A percentile compares a stretch with the other conserved stretches of the same genome.
These are phyloP conservation scores for Arabidopsis hybrid DNA, from an alignment of 441 rosid genomes.

Conservation along the genomic window DNA sequence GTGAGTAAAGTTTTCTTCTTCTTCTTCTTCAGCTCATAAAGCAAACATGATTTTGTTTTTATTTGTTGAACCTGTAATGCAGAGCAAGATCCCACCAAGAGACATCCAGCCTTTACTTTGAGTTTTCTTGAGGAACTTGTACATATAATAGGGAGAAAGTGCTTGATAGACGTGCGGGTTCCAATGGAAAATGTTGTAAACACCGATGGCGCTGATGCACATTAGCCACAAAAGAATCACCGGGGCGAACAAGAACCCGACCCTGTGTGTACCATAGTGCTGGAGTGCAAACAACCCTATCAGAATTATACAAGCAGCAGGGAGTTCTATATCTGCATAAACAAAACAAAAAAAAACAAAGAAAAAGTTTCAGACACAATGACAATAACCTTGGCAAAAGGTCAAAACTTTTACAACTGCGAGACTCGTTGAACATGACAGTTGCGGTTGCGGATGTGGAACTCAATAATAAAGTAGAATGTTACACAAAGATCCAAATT, in stretches of 20 bases:
- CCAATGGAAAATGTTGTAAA: slow-evolving; percentile 85
- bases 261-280: slow-evolving; percentile 93
- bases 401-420: slow-evolving; percentile 12
- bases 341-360: slow-evolving; percentile 12
- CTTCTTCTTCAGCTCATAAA: not conserved
- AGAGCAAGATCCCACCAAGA: slow-evolving; percentile 89
- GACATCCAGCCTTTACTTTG: slow-evolving; percentile 95
- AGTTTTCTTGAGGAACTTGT: slow-evolving; percentile 83
- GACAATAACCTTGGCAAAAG: not conserved
- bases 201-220: slow-evolving; percentile 83
- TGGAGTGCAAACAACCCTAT: slow-evolving; percentile 91
- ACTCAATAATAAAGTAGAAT: slow-evolving; percentile 15
- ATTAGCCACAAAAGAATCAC: slow-evolving; percentile 85
- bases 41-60: not conserved
- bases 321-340: slow-evolving; percentile 81
- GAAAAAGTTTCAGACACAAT: slow-evolving; percentile 21
- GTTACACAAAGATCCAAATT: slow-evolving; percentile 31
- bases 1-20: not conserved
- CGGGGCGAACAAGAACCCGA: slow-evolving; percentile 93
- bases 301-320: slow-evolving; percentile 81
- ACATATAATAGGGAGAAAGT: slow-evolving; percentile 92
- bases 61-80: slow-evolving; percentile 69
- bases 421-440: slow-evolving; percentile 17
- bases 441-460: slow-evolving; percentile 13
- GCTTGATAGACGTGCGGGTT: slow-evolving; percentile 89